Base-by-base conservation (phyloP, 164 flowering plant species). In the Sextonia rubra region DNA sequence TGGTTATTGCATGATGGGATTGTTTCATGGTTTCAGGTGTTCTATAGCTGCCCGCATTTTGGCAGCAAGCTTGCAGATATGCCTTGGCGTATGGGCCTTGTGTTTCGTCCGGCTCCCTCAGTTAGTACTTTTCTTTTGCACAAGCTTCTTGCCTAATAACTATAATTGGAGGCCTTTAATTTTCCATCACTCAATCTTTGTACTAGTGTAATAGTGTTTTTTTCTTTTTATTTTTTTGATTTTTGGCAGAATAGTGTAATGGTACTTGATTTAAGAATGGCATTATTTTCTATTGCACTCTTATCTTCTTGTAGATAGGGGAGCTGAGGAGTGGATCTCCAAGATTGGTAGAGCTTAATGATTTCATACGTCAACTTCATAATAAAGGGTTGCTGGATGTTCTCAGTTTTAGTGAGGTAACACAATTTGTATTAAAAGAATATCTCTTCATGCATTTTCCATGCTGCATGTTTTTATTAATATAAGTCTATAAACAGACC, bases 51-150 rank as follows among this genome's bases (percentile, higher is more conserved):
- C 76, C 99, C 99, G 32, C 99, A 96, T 85, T 91, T 93, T 82
- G 99, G 98, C 76, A 96, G 99, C 86, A 96, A 83, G 78, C 98
- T 93, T 73, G 98, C 97, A 65, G 99, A 96, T 73, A 83, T 96
- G 92, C 99, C 99, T 76, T 96, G 95, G 97, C 86, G 97, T 71
- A 96, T 96, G 97, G 98, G 98, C 72, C 84, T 88, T 78, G 97
- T 96, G 37, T 73, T 96, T 70, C 97, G 98, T 66, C 99, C 99
- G 64, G 97, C 99, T 61, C 97, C 98, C 23, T 85, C 90, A 47
- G 99, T 94, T 20, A 87, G 95, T 88, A 67, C 71, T 60, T 68
- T 60, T 69, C 61, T 62, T 24, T 60, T 27, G 63, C 22, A 58
- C 58, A 44, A 69, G 66, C 69, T 27, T 64, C 47, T 62, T 58